Conservation (phyloP, 768 basidiomycete species). For the Serendipita indica region DNA sequence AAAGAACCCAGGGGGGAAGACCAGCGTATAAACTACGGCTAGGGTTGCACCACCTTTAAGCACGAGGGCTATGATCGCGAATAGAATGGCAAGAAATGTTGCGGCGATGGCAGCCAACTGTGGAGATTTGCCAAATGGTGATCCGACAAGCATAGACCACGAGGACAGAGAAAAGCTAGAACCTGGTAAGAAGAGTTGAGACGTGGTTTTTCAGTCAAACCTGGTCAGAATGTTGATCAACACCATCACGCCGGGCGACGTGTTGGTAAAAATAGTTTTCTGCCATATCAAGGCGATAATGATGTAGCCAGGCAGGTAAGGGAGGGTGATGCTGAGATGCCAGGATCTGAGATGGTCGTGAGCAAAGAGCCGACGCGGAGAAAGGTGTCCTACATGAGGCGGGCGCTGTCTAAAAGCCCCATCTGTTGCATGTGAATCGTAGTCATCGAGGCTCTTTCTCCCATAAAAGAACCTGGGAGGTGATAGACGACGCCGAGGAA, state of each 20-base stretch:
- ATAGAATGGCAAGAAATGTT: conserved; percentile 48
- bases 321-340: conserved; percentile 49
- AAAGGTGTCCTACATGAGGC: conserved; percentile 36
- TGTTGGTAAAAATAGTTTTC: conserved; percentile 46
- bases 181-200: not conserved
- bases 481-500: conserved; percentile 68
- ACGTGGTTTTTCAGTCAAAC: not conserved
- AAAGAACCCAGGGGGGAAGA: conserved; percentile 67
- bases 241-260: conserved; percentile 45
- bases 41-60: conserved; percentile 31
- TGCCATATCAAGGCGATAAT: conserved; percentile 51
- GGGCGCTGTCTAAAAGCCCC: conserved; percentile 58
- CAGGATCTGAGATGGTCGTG: conserved; percentile 29
- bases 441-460: conserved; percentile 47
- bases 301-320: conserved; percentile 68
- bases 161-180: conserved; percentile 48
- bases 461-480: conserved; percentile 52
- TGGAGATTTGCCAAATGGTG: conserved; percentile 57
- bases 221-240: conserved; percentile 47
- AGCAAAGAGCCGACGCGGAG: not conserved
- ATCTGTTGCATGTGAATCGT: conserved; percentile 67
- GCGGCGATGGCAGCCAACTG: conserved; percentile 54
- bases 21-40: conserved; percentile 41
- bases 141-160: conserved; percentile 57
- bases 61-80: conserved; percentile 52